Conservation (phyloP, 148 eudicot species). For the Vaccinium corymbosum region DNA sequence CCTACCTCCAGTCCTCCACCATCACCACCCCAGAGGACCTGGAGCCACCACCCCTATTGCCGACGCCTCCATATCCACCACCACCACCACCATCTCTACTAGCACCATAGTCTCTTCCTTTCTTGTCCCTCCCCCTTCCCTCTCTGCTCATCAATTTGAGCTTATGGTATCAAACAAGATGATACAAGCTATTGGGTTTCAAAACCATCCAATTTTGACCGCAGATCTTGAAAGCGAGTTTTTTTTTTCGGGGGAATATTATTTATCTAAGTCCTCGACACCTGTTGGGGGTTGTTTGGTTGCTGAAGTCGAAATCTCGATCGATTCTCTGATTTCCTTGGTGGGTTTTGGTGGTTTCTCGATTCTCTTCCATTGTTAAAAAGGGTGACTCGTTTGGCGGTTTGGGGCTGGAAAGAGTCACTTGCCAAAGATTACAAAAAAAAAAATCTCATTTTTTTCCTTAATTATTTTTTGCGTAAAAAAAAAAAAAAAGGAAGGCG, state of each 20-base stretch:
- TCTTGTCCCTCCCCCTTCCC: background rate
- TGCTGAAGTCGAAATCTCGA: conserved; percentile 43
- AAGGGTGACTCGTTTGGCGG: background rate
- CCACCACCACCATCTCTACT: no score
- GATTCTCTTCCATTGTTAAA: conserved; percentile 24
- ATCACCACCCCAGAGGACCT: no score
- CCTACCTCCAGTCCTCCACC: no score
- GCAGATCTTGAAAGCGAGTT: conserved; percentile 11
- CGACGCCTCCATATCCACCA: no score
- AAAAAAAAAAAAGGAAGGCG: no score
- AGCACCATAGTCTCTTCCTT: conserved; percentile 35
- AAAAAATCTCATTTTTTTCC: no score
- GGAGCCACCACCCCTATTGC: no score
- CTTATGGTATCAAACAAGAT: conserved; percentile 49
- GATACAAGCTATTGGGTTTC: conserved; percentile 29
- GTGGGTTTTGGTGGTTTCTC: conserved; percentile 34
- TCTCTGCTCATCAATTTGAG: conserved; percentile 46
- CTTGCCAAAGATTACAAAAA: no score
- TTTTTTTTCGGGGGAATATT: background rate
- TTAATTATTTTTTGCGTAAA: no score
- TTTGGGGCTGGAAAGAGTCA: no score
- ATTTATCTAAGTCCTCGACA: background rate
- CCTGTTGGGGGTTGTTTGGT: conserved; percentile 8
- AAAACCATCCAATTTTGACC: conserved; percentile 12
- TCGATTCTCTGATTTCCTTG: conserved; percentile 30